A percentile compares a stretch with the other conserved stretches of the same genome.
Conservation (phyloP, 1,284 basidiomycete species). For the Ceratobasidium sp. region DNA sequence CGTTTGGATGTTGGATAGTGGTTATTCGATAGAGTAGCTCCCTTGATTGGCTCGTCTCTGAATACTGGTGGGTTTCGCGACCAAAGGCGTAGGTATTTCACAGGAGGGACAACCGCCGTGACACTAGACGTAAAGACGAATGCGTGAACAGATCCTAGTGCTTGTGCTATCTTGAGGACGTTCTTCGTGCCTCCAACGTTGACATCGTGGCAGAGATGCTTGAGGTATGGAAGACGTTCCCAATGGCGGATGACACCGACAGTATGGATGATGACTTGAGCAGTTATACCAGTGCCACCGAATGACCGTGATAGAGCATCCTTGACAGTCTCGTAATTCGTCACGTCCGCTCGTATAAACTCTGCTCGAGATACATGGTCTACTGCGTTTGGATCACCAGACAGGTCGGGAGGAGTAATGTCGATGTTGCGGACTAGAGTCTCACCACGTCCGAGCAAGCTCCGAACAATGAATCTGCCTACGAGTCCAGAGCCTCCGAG, state of each 20-base stretch:
- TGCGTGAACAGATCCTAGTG: constrained; percentile 2
- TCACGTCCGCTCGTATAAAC: constrained; percentile 26
- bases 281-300: constrained; percentile 6
- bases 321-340: constrained; percentile 14
- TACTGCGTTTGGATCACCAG: not conserved
- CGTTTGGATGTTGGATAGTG: constrained; percentile 21
- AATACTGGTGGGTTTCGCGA: no score
- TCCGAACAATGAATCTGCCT: constrained; percentile 8
- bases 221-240: constrained; percentile 28
- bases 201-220: constrained; percentile 25
- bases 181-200: constrained; percentile 26
- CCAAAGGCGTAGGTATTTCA: constrained; percentile 18
- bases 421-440: constrained; percentile 29
- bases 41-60: not conserved
- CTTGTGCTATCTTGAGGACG: constrained; percentile 22
- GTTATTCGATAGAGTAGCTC: not conserved
- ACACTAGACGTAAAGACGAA: constrained; percentile 30
- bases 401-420: not conserved
- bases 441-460: constrained; percentile 24
- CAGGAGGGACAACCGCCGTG: constrained; percentile 2
- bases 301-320: constrained; percentile 17
- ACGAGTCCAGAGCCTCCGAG: constrained; percentile 26
- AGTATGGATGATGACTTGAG: constrained; percentile 24
- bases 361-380: constrained; percentile 16
- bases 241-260: constrained; percentile 16